Percentiles rank a stretch among this genome's conserved stretches.
These are phyloP conservation scores for Alternaria panax DNA, from an alignment of 2,329 filamentous ascomycete genomes.

Conservation along the genomic window DNA sequence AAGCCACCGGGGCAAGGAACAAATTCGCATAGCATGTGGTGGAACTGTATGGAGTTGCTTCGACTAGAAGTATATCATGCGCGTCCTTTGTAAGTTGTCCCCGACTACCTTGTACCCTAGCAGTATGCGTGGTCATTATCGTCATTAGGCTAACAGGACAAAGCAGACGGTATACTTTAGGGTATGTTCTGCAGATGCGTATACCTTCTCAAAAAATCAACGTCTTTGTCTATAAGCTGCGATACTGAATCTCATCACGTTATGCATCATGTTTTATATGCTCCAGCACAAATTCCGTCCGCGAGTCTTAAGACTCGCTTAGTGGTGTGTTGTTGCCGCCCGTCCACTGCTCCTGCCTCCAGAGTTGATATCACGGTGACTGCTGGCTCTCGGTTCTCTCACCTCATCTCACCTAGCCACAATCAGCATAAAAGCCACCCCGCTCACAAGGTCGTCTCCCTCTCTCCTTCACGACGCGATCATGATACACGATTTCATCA, in stretches of 20 bases:
- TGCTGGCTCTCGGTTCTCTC: constrained; percentile 11
- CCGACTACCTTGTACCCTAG: neutral
- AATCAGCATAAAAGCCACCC: neutral
- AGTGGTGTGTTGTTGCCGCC: neutral
- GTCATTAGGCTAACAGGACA: neutral
- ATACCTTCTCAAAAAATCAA: neutral
- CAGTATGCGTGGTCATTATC: neutral
- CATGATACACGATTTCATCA: constrained; percentile 21
- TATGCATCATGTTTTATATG: neutral
- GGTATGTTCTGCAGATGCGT: neutral
- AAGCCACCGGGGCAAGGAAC: neutral
- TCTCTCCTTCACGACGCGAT: neutral
- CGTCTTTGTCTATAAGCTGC: neutral
- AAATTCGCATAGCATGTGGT: neutral
- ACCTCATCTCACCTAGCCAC: constrained; percentile 6
- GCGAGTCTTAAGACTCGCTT: neutral
- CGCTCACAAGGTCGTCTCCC: neutral
- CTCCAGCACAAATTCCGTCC: neutral
- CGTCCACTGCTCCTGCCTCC: neutral
- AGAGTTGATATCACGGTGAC: neutral
- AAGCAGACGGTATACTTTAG: neutral
- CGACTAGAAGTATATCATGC: neutral
- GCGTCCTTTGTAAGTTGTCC: neutral
- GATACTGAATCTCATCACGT: neutral
- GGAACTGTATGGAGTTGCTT: neutral